These are phyloP conservation scores for Diaporthe vaccinii DNA, from an alignment of 2,329 filamentous ascomycete genomes.

Conservation along the genomic window DNA sequence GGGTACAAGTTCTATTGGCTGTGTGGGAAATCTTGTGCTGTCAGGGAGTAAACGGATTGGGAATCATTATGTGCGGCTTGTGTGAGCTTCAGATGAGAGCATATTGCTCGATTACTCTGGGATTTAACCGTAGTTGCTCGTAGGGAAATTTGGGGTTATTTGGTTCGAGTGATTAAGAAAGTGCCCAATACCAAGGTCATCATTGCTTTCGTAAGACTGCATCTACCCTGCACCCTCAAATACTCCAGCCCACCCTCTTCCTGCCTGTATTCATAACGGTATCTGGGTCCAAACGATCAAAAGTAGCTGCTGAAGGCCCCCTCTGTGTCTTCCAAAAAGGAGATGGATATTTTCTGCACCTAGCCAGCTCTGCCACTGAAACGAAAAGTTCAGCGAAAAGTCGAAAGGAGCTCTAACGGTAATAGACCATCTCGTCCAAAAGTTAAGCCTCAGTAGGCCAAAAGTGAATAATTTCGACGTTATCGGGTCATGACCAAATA, in stretches of 20 bases:
- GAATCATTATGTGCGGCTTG: background rate
- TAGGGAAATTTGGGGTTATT: background rate
- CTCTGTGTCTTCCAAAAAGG: background rate
- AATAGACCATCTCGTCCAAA: background rate
- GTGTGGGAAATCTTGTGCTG: background rate
- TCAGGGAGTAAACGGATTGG: too few relatives aligned
- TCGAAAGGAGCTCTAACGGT: background rate
- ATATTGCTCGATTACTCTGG: too few relatives aligned
- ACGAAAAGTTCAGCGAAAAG: background rate
- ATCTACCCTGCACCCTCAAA: background rate
- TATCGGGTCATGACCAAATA: background rate
- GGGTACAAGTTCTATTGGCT: background rate
- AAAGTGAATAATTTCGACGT: background rate
- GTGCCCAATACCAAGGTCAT: background rate
- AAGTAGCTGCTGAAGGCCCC: background rate
- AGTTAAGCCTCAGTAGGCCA: background rate
- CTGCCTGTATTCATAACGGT: background rate
- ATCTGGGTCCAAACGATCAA: background rate
- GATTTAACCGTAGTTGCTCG: too few relatives aligned
- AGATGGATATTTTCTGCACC: background rate
- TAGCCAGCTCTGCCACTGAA: background rate
- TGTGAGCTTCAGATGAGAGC: background rate
- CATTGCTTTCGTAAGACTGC: conserved; percentile 6
- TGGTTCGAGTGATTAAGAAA: background rate
- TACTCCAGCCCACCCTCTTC: conserved; percentile 5